Evolutionary conservation across 495 filamentous ascomycete genomes (phyloP), one percentile per base, ranked within the genome.

Genomic region (Hypoxylon lenormandii): DNA sequence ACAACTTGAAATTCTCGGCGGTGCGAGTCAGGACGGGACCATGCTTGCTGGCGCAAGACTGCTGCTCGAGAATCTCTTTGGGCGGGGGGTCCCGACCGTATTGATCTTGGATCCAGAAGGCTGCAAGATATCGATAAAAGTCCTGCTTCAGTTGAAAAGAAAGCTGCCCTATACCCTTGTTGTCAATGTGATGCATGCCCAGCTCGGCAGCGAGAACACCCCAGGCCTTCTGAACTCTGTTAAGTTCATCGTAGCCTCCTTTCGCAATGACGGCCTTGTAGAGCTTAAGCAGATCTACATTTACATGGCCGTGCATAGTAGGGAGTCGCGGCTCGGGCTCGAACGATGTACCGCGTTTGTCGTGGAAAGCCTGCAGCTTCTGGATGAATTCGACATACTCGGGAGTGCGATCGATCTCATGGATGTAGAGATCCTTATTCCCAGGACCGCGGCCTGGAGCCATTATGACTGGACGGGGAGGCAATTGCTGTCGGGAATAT

Each of bases 51-150:
- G 74, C 74, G 30, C 74, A 76, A 0, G 74, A 75, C 22, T 71
- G 76, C 42, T 90, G 85, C 74, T 95, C 92, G 12, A 95, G 82
- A 49, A 93, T 93, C 75, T 93, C 90, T 65, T 88, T 90, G 15
- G 91, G 91, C 10, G 92, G 92, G 10, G 92, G 92, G 55, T 91
- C 89, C 73, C 88, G 87, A 13, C 86, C 83, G 76, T 91, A 87
- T 28, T 90, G 72, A n/a, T 82, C 86, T 36, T 85, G 81, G 50
- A 95, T 92, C 78, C 94, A 92, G 78, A 91, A 95, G 3, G 92
- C 91, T 12, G 89, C 89, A 30, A 95, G 85, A 66, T 93, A 89
- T 69, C 90, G 90, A 81, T 94, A 94, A 78, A 93, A 95, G 47
- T 88, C 85, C 21, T 89, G 90, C 79, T 95, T 95, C 48, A 94